phyloP scores from a whole-genome alignment of 768 basidiomycete genomes.

The Amanita exitialis region DNA sequence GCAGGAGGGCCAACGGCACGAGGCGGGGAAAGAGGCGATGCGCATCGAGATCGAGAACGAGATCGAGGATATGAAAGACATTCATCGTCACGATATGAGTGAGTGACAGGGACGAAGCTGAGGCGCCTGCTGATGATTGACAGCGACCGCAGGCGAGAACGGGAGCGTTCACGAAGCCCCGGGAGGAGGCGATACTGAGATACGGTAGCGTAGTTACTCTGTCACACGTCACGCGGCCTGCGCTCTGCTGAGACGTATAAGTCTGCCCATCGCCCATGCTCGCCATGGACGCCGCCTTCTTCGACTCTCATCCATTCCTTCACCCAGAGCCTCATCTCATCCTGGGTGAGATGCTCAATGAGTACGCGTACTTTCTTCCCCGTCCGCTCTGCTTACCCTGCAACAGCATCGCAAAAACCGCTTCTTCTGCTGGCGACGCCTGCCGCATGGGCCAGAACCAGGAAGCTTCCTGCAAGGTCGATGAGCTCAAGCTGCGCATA shows the following conservation, averaged over 20 bases:
- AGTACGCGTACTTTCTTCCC: slow-evolving; percentile 28
- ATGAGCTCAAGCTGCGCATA: slow-evolving; percentile 46
- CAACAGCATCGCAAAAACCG: slow-evolving; percentile 50
- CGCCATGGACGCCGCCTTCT: slow-evolving; percentile 1
- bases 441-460: slow-evolving; percentile 36
- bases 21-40: slow-evolving; percentile 37
- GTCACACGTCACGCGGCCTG: background rate
- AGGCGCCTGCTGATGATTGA: slow-evolving; percentile 19
- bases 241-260: slow-evolving; percentile 11
- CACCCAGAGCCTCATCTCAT: slow-evolving; percentile 17
- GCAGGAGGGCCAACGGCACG: slow-evolving; percentile 29
- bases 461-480: slow-evolving; percentile 40
- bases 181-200: slow-evolving; percentile 48
- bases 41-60: slow-evolving; percentile 55
- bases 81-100: slow-evolving; percentile 65
- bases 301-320: slow-evolving; percentile 5
- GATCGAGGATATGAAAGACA: slow-evolving; percentile 65
- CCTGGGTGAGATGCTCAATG: slow-evolving; percentile 36
- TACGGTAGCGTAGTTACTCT: background rate
- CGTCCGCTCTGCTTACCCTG: slow-evolving; percentile 9
- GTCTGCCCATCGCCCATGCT: slow-evolving; percentile 5
- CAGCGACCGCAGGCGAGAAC: slow-evolving; percentile 62
- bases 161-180: slow-evolving; percentile 68
- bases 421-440: slow-evolving; percentile 43
- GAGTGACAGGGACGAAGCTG: slow-evolving; percentile 23